A percentile compares a stretch with the other conserved stretches of the same genome.
Conservation (phyloP, 495 filamentous ascomycete genomes). For the Lophiostoma macrostomum region DNA sequence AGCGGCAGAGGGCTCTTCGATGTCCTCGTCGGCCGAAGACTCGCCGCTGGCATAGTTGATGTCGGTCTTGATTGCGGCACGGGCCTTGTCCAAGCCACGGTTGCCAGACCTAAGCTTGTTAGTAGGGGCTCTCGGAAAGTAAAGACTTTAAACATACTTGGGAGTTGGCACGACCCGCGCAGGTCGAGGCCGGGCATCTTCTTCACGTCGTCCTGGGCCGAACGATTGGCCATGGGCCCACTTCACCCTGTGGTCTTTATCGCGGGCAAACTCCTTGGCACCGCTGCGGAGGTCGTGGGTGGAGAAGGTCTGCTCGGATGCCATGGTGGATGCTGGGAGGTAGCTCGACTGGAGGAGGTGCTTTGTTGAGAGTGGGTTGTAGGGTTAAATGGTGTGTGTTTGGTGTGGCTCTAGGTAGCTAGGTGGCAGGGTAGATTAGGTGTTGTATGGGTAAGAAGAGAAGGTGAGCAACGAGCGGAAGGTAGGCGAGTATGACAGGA, state of each 20-base stretch:
- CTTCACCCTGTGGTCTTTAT: slow-evolving; percentile 53
- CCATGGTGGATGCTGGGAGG: slow-evolving; percentile 33
- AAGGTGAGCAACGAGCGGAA: slow-evolving; percentile 9
- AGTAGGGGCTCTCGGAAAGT: neutral
- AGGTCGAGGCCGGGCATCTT: slow-evolving; percentile 28
- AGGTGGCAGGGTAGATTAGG: slow-evolving; percentile 8
- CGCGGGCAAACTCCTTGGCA: slow-evolving; percentile 43
- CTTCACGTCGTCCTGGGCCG: slow-evolving; percentile 31
- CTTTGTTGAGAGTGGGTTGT: neutral
- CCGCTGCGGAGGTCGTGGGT: slow-evolving; percentile 43
- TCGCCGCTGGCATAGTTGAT: slow-evolving; percentile 33
- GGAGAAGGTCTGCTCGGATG: slow-evolving; percentile 40
- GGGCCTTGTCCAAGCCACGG: slow-evolving; percentile 21
- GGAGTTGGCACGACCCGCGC: slow-evolving; percentile 23
- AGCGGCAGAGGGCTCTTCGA: slow-evolving; percentile 46
- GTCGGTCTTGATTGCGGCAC: slow-evolving; percentile 34
- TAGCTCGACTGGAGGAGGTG: slow-evolving; percentile 4
- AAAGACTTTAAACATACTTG: slow-evolving; percentile 15
- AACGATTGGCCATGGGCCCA: slow-evolving; percentile 47
- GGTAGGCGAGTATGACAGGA: slow-evolving; percentile 14
- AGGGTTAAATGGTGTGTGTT: neutral
- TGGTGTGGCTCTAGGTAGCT: slow-evolving; percentile 5
- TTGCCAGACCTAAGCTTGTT: slow-evolving; percentile 4
- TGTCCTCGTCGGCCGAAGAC: slow-evolving; percentile 37
- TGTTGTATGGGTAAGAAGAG: slow-evolving; percentile 6